Evolutionary conservation across 352 stramenopile genomes (phyloP).

Genomic region (Bremia lactucae): DNA sequence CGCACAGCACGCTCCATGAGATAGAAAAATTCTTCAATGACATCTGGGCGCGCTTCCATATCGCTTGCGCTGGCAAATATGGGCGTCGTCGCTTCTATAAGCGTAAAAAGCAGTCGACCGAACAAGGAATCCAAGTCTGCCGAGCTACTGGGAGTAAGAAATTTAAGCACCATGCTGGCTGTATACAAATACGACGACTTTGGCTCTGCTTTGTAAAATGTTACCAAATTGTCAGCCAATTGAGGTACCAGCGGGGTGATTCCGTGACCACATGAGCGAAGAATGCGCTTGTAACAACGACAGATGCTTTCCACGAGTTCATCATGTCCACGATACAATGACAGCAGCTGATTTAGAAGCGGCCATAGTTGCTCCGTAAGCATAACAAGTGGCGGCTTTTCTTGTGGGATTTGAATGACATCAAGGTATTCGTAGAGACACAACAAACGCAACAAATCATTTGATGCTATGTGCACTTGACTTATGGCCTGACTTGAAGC

Average conservation of each 20-base stretch:
- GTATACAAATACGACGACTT: constrained; percentile 82
- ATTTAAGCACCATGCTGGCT: constrained; percentile 77
- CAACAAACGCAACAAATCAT: constrained; percentile 71
- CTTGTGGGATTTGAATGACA: constrained; percentile 17
- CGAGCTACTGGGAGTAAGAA: constrained; percentile 32
- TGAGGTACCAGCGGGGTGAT: constrained; percentile 62
- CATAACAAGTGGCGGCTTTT: constrained; percentile 41
- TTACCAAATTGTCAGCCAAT: constrained; percentile 67
- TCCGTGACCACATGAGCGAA: constrained; percentile 47
- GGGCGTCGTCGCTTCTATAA: constrained; percentile 70
- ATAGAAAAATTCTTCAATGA: constrained; percentile 95
- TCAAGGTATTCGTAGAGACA: constrained; percentile 76
- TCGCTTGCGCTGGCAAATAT: constrained; percentile 59
- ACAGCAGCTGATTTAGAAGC: constrained; percentile 67
- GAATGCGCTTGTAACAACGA: constrained; percentile 81
- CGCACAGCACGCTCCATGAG: constrained; percentile 86
- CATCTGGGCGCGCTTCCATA: constrained; percentile 81
- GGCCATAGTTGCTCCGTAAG: constrained; percentile 75
- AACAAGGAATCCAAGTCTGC: constrained; percentile 37
- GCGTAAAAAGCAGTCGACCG: constrained; percentile 41
- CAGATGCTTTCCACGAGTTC: constrained; percentile 78
- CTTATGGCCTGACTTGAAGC: constrained; percentile 19
- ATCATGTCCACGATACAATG: constrained; percentile 60
- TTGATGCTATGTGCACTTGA: constrained; percentile 34
- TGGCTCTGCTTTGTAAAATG: constrained; percentile 64